Conservation (phyloP, 2,329 filamentous ascomycete genomes). For the Lomentospora prolificans region DNA sequence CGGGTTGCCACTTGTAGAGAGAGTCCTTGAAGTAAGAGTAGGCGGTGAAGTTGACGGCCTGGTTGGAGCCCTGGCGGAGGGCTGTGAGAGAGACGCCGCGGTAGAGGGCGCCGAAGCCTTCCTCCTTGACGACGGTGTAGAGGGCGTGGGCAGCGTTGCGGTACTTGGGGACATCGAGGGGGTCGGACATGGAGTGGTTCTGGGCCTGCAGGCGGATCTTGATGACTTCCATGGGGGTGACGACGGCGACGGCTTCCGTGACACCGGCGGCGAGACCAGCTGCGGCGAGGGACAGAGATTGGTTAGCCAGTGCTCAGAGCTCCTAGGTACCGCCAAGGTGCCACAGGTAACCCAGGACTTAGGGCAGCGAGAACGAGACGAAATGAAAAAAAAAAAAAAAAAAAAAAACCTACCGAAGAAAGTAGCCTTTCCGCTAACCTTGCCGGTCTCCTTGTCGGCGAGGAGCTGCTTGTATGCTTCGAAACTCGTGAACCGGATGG, state of each 20-base stretch:
- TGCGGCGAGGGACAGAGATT: slow-evolving; percentile 3
- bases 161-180: slow-evolving; percentile 93
- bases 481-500: slow-evolving; percentile 96
- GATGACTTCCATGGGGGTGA: slow-evolving; percentile 98
- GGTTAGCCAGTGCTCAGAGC: not conserved
- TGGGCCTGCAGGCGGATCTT: slow-evolving; percentile 98
- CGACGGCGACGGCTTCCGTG: slow-evolving; percentile 91
- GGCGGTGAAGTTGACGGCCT: slow-evolving; percentile 97
- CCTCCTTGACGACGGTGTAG: slow-evolving; percentile 87
- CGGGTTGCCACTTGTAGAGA: slow-evolving; percentile 63
- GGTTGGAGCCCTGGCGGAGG: slow-evolving; percentile 88
- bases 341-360: not conserved
- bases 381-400: not conserved
- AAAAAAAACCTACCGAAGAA: slow-evolving; percentile 28
- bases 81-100: slow-evolving; percentile 90
- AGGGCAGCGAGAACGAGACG: not conserved
- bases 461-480: slow-evolving; percentile 87
- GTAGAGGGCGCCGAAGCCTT: slow-evolving; percentile 80
- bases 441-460: slow-evolving; percentile 56
- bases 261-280: slow-evolving; percentile 88
- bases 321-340: too few species aligned
- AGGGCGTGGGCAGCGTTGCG: slow-evolving; percentile 76
- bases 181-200: slow-evolving; percentile 95
- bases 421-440: slow-evolving; percentile 61
- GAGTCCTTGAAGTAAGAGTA: slow-evolving; percentile 86